phyloP scores from a whole-genome alignment of 768 basidiomycete species.

The Rhodotorula sphaerocarpa region DNA sequence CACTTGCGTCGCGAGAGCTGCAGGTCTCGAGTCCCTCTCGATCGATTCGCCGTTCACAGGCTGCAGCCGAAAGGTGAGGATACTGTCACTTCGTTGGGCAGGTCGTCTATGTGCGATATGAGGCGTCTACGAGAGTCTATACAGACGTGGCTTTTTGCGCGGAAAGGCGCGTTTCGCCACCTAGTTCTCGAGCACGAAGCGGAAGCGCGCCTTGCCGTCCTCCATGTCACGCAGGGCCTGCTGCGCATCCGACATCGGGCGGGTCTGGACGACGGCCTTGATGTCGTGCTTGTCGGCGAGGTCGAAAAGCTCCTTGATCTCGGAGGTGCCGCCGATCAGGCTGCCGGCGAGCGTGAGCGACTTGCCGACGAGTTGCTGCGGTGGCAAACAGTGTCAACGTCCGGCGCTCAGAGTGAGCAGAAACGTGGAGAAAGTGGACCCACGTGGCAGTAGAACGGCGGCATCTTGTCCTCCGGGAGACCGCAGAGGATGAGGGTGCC shows the following conservation, averaged over 20 bases:
- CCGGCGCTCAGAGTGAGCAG: neutral
- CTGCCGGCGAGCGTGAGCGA: slow-evolving; percentile 39
- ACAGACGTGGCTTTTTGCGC: no score
- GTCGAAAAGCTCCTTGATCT: slow-evolving; percentile 52
- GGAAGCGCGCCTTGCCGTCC: slow-evolving; percentile 46
- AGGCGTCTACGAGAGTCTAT: no score
- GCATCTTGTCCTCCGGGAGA: slow-evolving; percentile 49
- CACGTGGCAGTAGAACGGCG: slow-evolving; percentile 15
- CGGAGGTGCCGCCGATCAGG: slow-evolving; percentile 54
- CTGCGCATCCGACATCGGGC: slow-evolving; percentile 21
- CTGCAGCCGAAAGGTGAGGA: no score
- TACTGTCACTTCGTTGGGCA: no score
- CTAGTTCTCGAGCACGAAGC: slow-evolving; percentile 48
- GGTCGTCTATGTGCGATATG: no score
- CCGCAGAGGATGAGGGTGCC: slow-evolving; percentile 52
- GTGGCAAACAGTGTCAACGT: neutral
- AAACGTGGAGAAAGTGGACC: neutral
- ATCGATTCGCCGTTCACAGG: no score
- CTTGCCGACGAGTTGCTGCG: slow-evolving; percentile 38
- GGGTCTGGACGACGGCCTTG: slow-evolving; percentile 46
- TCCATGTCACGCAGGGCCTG: slow-evolving; percentile 45
- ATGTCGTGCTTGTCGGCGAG: slow-evolving; percentile 51
- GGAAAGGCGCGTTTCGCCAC: no score
- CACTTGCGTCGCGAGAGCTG: no score
- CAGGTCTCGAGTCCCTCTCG: no score